Percentiles rank a stretch among this genome's conserved stretches.
phyloP scores from a whole-genome alignment of 768 basidiomycete species.

The Agaricus subrufescens region DNA sequence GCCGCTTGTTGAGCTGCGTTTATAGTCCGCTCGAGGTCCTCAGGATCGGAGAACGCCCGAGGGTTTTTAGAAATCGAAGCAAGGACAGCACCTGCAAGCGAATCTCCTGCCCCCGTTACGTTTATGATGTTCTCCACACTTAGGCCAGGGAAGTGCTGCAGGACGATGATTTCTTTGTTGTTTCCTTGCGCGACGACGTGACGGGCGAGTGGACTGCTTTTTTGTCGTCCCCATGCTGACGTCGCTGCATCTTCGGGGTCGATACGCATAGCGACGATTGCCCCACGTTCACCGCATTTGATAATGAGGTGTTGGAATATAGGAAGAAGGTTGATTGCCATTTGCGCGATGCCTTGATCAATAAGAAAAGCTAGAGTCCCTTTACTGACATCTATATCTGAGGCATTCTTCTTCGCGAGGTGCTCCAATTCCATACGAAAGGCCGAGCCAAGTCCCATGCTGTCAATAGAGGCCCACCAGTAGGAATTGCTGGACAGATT shows the following conservation, averaged over 20 bases:
- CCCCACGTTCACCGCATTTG: conserved; percentile 76
- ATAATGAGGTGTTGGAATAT: conserved; percentile 82
- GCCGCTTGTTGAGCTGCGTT: conserved; percentile 63
- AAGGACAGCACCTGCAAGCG: conserved; percentile 81
- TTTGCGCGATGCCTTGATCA: conserved; percentile 71
- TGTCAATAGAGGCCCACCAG: conserved; percentile 68
- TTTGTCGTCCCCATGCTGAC: conserved; percentile 48
- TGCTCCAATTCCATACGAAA: conserved; percentile 66
- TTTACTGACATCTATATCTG: conserved; percentile 31
- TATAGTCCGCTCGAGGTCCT: conserved; percentile 39
- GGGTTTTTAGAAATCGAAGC: conserved; percentile 51
- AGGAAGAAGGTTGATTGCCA: conserved; percentile 78
- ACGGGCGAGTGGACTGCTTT: conserved; percentile 41
- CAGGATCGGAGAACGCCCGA: conserved; percentile 40
- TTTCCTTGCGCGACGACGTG: conserved; percentile 48
- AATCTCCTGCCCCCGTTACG: conserved; percentile 92
- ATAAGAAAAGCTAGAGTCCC: conserved; percentile 58
- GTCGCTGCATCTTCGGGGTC: conserved; percentile 29
- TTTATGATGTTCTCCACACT: conserved; percentile 45
- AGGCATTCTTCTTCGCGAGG: conserved; percentile 43
- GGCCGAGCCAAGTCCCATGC: conserved; percentile 56
- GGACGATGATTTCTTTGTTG: conserved; percentile 44
- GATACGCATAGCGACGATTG: conserved; percentile 58
- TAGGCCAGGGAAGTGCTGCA: conserved; percentile 72
- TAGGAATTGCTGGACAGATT: conserved; percentile 46